Evolutionary conservation across 345 rosid species (phyloP).

Genomic region (Ceriops zippeliana): DNA sequence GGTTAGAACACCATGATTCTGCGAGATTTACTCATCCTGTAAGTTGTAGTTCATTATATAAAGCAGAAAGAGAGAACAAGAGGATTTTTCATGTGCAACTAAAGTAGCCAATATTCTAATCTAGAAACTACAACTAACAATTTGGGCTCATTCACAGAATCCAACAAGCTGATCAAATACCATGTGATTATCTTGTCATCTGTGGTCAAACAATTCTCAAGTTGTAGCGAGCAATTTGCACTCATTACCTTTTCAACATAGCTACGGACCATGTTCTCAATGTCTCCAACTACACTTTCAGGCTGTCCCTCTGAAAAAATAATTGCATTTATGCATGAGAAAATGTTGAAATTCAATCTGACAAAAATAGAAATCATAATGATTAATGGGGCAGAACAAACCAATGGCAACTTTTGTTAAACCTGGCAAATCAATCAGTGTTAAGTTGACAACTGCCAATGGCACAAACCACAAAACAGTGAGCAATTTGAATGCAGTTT

Average conservation of each 20-base stretch:
- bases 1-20: too few species aligned
- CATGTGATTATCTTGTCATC: too few species aligned
- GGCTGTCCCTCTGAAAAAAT: conserved; percentile 87
- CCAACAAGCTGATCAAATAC: neutral
- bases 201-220: too few species aligned
- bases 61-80: too few species aligned
- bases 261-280: conserved; percentile 83
- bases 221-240: neutral
- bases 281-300: conserved; percentile 74
- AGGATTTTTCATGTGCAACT: too few species aligned
- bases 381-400: conserved; percentile 26
- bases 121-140: neutral
- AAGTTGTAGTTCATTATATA: too few species aligned
- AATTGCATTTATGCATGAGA: conserved; percentile 6
- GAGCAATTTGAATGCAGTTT: neutral
- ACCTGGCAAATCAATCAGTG: conserved; percentile 90
- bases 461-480: conserved; percentile 1
- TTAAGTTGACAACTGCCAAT: conserved; percentile 87
- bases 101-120: too few species aligned
- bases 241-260: conserved; percentile 82
- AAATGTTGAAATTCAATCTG: neutral
- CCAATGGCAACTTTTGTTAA: conserved; percentile 94
- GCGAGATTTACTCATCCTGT: too few species aligned
- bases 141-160: neutral
- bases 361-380: conserved; percentile 8